These are phyloP conservation scores for Botrytis galanthina DNA, from an alignment of 2,329 filamentous ascomycete species.

Conservation along the genomic window DNA sequence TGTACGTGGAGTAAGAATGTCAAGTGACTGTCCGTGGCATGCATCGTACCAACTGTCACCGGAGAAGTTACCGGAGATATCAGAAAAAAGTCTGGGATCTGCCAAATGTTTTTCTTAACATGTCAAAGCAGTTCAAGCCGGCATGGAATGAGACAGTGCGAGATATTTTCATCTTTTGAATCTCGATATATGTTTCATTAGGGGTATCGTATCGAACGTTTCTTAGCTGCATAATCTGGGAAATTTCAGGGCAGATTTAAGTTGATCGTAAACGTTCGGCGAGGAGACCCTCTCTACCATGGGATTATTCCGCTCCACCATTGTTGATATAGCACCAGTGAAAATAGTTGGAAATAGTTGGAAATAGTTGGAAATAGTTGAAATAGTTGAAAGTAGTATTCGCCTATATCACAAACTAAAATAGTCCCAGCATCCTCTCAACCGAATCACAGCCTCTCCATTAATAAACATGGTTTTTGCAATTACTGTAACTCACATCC, in stretches of 20 bases:
- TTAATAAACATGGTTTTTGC: neutral
- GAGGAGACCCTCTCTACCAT: neutral
- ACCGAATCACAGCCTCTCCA: neutral
- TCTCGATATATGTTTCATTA: neutral
- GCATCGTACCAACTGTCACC: neutral
- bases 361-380: neutral
- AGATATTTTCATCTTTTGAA: neutral
- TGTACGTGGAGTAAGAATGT: neutral
- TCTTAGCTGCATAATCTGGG: neutral
- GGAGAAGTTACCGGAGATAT: neutral
- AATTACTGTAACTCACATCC: neutral
- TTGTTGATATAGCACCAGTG: neutral
- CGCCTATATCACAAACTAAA: neutral
- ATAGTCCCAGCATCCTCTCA: neutral
- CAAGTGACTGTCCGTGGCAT: constrained; percentile 7
- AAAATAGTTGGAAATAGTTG: neutral
- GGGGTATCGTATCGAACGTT: neutral
- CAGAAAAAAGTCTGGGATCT: neutral
- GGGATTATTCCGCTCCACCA: neutral
- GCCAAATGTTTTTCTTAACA: neutral
- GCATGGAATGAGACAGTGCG: neutral
- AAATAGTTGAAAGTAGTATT: neutral
- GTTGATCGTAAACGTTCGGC: neutral
- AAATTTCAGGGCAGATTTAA: neutral
- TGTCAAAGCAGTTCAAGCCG: neutral